phyloP scores from a whole-genome alignment of 805 yeast genomes.

The Myxozyma geophila region DNA sequence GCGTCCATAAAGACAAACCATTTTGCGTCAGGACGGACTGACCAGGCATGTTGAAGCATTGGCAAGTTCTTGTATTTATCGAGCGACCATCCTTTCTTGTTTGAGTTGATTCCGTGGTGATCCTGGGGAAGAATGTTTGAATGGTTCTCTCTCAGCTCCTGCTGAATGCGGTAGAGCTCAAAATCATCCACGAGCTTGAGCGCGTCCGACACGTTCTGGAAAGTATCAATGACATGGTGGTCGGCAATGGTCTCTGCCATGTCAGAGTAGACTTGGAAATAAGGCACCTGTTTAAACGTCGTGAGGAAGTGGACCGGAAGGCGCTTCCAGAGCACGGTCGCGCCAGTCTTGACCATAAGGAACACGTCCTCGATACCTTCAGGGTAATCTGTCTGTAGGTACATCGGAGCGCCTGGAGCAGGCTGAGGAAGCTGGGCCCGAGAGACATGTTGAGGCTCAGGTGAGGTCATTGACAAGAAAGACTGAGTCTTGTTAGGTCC shows the following conservation, averaged over 20 bases:
- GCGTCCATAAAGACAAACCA: slow-evolving; percentile 49
- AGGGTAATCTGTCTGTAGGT: slow-evolving; percentile 14
- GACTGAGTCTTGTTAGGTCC: slow-evolving; percentile 24
- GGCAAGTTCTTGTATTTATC: slow-evolving; percentile 49
- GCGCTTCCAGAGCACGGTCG: slow-evolving; percentile 45
- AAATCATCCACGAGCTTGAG: slow-evolving; percentile 29
- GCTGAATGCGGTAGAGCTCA: slow-evolving; percentile 39
- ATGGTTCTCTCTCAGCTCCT: slow-evolving; percentile 16
- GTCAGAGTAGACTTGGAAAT: slow-evolving; percentile 47
- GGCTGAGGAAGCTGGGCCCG: slow-evolving; percentile 14
- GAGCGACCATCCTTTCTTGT: slow-evolving; percentile 43
- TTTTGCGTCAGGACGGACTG: slow-evolving; percentile 39
- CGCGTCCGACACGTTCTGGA: slow-evolving; percentile 35
- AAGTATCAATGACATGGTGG: slow-evolving; percentile 43
- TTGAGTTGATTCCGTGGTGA: slow-evolving; percentile 10
- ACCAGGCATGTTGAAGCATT: slow-evolving; percentile 46
- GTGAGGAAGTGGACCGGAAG: slow-evolving; percentile 46
- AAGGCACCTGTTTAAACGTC: slow-evolving; percentile 42
- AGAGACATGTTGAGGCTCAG: slow-evolving; percentile 13
- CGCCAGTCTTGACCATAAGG: slow-evolving; percentile 45
- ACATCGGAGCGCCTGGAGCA: slow-evolving; percentile 1
- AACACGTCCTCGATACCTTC: slow-evolving; percentile 37
- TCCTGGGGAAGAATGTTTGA: slow-evolving; percentile 21
- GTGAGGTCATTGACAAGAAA: slow-evolving; percentile 10
- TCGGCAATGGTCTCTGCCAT: slow-evolving; percentile 43